Evolutionary conservation across 805 yeast genomes (phyloP), one percentile per base, ranked within the genome.

Genomic region (Yamadazyma kitorensis): DNA sequence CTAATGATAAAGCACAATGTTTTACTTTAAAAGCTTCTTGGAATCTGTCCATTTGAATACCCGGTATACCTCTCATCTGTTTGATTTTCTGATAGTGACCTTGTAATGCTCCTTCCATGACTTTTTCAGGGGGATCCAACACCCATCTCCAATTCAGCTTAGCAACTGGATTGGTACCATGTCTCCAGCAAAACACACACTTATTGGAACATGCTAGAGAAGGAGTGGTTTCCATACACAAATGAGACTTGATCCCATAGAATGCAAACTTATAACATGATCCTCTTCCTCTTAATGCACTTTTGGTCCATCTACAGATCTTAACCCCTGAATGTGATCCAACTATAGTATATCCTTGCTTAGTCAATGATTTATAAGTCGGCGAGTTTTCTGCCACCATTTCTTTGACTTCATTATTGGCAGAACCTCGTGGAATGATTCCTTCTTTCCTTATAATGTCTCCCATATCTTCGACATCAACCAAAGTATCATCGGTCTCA

Each of bases 161-260:
- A 12, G 96, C 96, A 2, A 89, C 96, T 0, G 97, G 97, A 52
- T 88, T 89, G 2, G 96, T 88, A 31, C 97, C 97, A 59, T 88
- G 97, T 56, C 97, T 76, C 97, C 97, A 88, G 63, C 97, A 88
- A 54, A 88, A 88, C 4, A 89, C 96, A 72, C 97, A 88, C 57
- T 88, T 88, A 55, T 88, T 88, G 4, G 96, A 86, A 59, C 97
- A 88, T 6, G 96, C 91, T 39, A 88, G 68, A 1, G 95, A 82
- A 1, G 97, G 97, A 0, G 97, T 88, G 2, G 96, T 78, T 55
- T 88, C 97, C 97, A 88, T 88, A 61, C 97, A 88, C 37, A 91
- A 65, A 61, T 91, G 96, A 2, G 94, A 83, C 41, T 74, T 78
- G 48, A 88, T 88, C 16, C 96, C 96, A 56, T 89, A 88, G 49